Base-by-base conservation (phyloP, 1,139 yeast genomes). In the Diutina ranongensis region DNA sequence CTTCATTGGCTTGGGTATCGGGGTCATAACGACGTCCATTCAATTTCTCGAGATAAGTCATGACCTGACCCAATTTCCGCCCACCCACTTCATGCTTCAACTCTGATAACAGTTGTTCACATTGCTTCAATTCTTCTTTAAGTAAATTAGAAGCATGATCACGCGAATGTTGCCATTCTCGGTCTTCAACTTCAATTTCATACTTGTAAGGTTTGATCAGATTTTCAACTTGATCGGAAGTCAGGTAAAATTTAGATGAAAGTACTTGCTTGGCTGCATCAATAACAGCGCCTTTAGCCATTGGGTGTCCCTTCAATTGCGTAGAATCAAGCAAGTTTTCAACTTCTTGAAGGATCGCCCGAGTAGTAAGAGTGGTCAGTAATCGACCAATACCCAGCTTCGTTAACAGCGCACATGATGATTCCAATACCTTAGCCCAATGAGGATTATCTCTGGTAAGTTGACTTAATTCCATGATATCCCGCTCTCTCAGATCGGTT, bases 221-320 rank as follows among this genome's bases (percentile, higher is more conserved):
- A 62, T 92, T 94, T 58, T 94, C 99, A 15, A 94, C 98, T 60
- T 94, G 98, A 60, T 94, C 98, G 0, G 98, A 94, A 0, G 98
- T 92, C 1, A 95, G 83, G 53, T 83, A 87, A 59, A 77, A 92
- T 52, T 92, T 78, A 35, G 84, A 68, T 50, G 81, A 78, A 50
- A 94, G 67, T 2, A 94, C 95, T 20, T 80, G 69, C 38, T 78
- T 74, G 0, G 96, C 95, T 1, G 97, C 95, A 44, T 88, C 95
- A 47, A 75, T 76, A 21, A 94, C 92, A 4, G 88, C 81, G 36
- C 78, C 76, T 52, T 79, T 78, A 1, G 95, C 95, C 65, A 83
- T 69, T 9, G 95, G 95, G 57, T 92, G 97, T 51, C 80, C 81
- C 51, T 78, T 72, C 58, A 94, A 71, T 50, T 85, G 84, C 0